Evolutionary conservation across 345 rosid genomes (phyloP).

Genomic region (Acer saccharum): DNA sequence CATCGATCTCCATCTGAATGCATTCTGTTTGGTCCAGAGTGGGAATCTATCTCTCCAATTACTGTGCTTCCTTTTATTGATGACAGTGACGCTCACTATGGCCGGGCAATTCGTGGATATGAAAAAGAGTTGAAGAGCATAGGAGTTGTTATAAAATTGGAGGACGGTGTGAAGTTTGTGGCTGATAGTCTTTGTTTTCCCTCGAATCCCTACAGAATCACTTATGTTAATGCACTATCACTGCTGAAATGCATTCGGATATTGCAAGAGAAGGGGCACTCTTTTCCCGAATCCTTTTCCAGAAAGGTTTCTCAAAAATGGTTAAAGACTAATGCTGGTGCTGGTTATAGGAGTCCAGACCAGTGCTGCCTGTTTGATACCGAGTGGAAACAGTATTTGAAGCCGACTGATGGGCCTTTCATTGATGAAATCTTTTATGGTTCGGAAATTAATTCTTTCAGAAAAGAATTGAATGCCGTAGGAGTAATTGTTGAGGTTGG

Average conservation of each 20-base stretch:
- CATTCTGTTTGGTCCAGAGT: slow-evolving; percentile 51
- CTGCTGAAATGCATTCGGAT: slow-evolving; percentile 49
- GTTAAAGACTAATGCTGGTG: slow-evolving; percentile 60
- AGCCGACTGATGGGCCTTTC: slow-evolving; percentile 69
- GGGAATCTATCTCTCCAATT: slow-evolving; percentile 58
- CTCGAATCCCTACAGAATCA: slow-evolving; percentile 21
- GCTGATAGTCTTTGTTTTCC: slow-evolving; percentile 44
- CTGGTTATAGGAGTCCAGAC: slow-evolving; percentile 54
- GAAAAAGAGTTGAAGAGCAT: slow-evolving; percentile 49
- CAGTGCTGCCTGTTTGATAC: slow-evolving; percentile 49
- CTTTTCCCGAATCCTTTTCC: slow-evolving; percentile 36
- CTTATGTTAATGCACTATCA: slow-evolving; percentile 37
- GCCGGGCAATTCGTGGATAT: slow-evolving; percentile 44
- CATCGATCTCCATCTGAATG: slow-evolving; percentile 54
- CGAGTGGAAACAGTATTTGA: slow-evolving; percentile 36
- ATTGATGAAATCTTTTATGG: slow-evolving; percentile 67
- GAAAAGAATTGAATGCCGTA: slow-evolving; percentile 43
- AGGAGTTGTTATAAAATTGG: slow-evolving; percentile 43
- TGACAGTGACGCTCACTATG: slow-evolving; percentile 49
- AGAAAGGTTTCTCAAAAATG: slow-evolving; percentile 42
- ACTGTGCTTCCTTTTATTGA: slow-evolving; percentile 62
- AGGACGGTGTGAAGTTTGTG: slow-evolving; percentile 54
- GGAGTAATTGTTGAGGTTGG: slow-evolving; percentile 45
- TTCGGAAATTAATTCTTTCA: slow-evolving; percentile 26
- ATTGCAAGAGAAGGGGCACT: slow-evolving; percentile 19